Percentiles rank a stretch among this genome's conserved stretches.
Evolutionary conservation across 2,329 filamentous ascomycete genomes (phyloP).

Genomic region (Furcasterigmium furcatum): DNA sequence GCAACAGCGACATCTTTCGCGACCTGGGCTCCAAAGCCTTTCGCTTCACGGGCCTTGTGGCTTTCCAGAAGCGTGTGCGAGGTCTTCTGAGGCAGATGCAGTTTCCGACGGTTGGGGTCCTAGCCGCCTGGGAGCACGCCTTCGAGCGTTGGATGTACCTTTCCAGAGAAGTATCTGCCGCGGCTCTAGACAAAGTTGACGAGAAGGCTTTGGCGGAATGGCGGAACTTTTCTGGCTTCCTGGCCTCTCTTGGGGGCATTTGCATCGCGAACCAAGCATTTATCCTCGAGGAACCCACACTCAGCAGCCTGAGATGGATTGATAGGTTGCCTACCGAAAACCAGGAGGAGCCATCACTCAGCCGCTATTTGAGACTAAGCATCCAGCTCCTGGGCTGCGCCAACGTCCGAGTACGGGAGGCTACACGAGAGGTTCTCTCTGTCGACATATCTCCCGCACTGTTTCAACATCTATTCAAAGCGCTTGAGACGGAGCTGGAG

Average conservation of each 20-base stretch:
- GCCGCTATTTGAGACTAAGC: conserved; percentile 58
- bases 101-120: conserved; percentile 62
- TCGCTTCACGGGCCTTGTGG: conserved; percentile 65
- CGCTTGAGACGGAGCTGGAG: conserved; percentile 63
- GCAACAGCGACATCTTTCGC: conserved; percentile 57
- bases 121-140: conserved; percentile 63
- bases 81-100: conserved; percentile 57
- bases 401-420: conserved; percentile 63
- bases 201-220: conserved; percentile 59
- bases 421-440: conserved; percentile 63
- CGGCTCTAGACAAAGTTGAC: conserved; percentile 45
- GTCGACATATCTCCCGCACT: conserved; percentile 60
- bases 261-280: conserved; percentile 59
- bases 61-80: conserved; percentile 65
- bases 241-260: conserved; percentile 63
- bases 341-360: conserved; percentile 58
- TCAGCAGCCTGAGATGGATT: conserved; percentile 61
- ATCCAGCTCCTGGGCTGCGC: conserved; percentile 63
- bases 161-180: conserved; percentile 60
- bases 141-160: conserved; percentile 64
- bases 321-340: conserved; percentile 57
- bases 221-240: conserved; percentile 67
- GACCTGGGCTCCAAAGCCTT: conserved; percentile 63
- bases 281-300: conserved; percentile 53
- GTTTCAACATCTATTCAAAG: conserved; percentile 61